Conservation (phyloP, 768 basidiomycete genomes). For the Candolleomyces aberdarensis region DNA sequence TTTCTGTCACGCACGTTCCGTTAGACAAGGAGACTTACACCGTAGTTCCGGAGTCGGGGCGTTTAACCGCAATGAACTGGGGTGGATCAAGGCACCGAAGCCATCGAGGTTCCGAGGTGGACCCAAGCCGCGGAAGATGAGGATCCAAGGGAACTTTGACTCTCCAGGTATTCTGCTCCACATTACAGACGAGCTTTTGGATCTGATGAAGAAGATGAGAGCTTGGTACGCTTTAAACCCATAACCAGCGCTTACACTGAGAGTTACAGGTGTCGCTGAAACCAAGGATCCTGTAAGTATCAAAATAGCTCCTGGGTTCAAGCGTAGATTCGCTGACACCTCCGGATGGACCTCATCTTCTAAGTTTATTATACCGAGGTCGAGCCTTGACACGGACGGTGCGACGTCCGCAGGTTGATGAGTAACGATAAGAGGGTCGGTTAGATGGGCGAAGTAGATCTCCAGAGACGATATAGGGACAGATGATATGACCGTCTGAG, state of each 20-base stretch:
- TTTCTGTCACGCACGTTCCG: slow-evolving; percentile 3
- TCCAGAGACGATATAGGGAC: slow-evolving; percentile 61
- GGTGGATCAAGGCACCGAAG: slow-evolving; percentile 51
- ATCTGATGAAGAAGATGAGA: slow-evolving; percentile 32
- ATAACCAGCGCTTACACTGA: slow-evolving; percentile 45
- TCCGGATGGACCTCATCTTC: slow-evolving; percentile 1
- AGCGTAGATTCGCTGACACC: slow-evolving; percentile 43
- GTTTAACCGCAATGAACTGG: slow-evolving; percentile 49
- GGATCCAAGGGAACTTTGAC: slow-evolving; percentile 59
- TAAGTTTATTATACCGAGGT: slow-evolving; percentile 39
- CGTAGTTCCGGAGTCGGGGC: slow-evolving; percentile 44
- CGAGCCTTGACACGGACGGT: slow-evolving; percentile 36
- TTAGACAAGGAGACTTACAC: slow-evolving; percentile 35
- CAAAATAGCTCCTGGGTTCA: slow-evolving; percentile 50
- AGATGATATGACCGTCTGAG: slow-evolving; percentile 42
- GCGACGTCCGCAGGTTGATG: slow-evolving; percentile 30
- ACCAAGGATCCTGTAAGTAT: slow-evolving; percentile 61
- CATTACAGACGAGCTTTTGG: slow-evolving; percentile 43
- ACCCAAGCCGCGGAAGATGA: slow-evolving; percentile 31
- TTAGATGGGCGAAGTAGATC: slow-evolving; percentile 51
- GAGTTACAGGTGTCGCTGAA: slow-evolving; percentile 43
- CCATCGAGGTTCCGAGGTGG: slow-evolving; percentile 45
- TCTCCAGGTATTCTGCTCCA: slow-evolving; percentile 64
- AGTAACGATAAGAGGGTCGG: slow-evolving; percentile 49
- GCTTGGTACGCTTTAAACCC: neutral